These are phyloP conservation scores for Jatropha multifida DNA, from an alignment of 441 rosid genomes.

Conservation along the genomic window DNA sequence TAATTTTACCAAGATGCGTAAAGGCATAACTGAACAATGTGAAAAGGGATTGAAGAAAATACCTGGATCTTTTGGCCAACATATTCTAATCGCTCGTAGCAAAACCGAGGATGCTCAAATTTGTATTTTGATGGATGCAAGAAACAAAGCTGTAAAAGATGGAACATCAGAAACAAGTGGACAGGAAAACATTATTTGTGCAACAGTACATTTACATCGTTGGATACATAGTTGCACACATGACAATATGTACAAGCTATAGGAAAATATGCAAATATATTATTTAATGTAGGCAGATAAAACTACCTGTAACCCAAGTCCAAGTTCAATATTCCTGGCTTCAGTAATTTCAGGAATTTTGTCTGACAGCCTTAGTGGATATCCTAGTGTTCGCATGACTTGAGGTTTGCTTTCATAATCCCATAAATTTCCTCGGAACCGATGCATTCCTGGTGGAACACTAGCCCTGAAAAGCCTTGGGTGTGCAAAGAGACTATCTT, in stretches of 20 bases:
- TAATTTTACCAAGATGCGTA: too few species aligned
- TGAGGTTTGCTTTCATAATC: constrained; percentile 86
- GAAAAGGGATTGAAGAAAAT: neutral
- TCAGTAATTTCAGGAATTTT: constrained; percentile 86
- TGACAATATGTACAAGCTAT: neutral
- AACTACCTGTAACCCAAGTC: constrained; percentile 88
- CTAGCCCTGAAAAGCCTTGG: constrained; percentile 98
- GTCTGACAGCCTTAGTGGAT: constrained; percentile 64
- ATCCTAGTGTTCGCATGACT: constrained; percentile 75
- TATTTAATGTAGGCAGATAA: neutral
- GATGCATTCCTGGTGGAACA: constrained; percentile 97
- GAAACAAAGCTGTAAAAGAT: constrained; percentile 72
- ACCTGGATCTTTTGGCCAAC: constrained; percentile 98
- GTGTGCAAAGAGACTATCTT: constrained; percentile 88
- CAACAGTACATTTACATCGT: neutral
- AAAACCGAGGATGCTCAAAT: constrained; percentile 91
- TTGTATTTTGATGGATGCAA: constrained; percentile 93
- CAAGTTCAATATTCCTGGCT: constrained; percentile 93
- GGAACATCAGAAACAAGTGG: constrained; percentile 19
- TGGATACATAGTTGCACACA: neutral
- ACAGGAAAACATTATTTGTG: neutral
- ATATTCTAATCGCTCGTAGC: constrained; percentile 80
- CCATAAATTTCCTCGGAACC: constrained; percentile 95
- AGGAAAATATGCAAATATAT: neutral
- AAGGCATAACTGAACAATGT: neutral